A percentile compares a stretch with the other conserved stretches of the same genome.
phyloP scores from a whole-genome alignment of 106 monocot genomes.

The Dioscorea alata region DNA sequence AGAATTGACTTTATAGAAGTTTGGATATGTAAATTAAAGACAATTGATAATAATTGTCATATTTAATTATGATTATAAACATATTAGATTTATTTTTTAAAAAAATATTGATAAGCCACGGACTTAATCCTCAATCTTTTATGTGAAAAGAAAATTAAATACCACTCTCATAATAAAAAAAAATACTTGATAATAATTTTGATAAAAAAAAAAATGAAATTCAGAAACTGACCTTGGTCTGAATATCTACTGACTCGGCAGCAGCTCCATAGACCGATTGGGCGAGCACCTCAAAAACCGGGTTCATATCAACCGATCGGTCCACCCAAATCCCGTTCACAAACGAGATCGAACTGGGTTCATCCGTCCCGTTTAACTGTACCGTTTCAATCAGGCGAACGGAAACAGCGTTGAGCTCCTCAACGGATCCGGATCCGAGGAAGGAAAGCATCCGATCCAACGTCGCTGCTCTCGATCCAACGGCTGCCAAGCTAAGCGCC shows the following conservation, averaged over 20 bases:
- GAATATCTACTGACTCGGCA: slow-evolving; percentile 14
- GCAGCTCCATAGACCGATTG: slow-evolving; percentile 9
- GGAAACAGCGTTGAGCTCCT: slow-evolving; percentile 6
- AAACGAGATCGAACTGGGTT: not conserved
- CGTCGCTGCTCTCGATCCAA: slow-evolving; percentile 19
- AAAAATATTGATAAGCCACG: too few relatives aligned
- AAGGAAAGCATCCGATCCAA: slow-evolving; percentile 22
- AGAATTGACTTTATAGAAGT: too few relatives aligned
- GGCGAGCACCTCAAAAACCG: slow-evolving; percentile 1
- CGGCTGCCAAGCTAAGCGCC: slow-evolving; percentile 19
- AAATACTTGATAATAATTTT: too few relatives aligned
- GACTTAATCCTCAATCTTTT: too few relatives aligned
- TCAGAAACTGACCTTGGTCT: not conserved
- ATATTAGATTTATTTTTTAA: too few relatives aligned
- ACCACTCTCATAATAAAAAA: too few relatives aligned
- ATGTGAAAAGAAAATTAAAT: too few relatives aligned
- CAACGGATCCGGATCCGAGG: slow-evolving; percentile 5
- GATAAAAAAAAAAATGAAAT: not conserved
- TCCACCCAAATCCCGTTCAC: slow-evolving; percentile 22
- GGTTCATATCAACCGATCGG: not conserved
- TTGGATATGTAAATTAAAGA: too few relatives aligned
- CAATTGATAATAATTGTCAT: too few relatives aligned
- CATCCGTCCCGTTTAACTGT: not conserved
- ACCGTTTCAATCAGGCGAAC: not conserved
- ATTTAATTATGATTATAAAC: too few relatives aligned